Base-by-base conservation (phyloP, 495 filamentous ascomycete genomes). In the Hamigera avellanea region DNA sequence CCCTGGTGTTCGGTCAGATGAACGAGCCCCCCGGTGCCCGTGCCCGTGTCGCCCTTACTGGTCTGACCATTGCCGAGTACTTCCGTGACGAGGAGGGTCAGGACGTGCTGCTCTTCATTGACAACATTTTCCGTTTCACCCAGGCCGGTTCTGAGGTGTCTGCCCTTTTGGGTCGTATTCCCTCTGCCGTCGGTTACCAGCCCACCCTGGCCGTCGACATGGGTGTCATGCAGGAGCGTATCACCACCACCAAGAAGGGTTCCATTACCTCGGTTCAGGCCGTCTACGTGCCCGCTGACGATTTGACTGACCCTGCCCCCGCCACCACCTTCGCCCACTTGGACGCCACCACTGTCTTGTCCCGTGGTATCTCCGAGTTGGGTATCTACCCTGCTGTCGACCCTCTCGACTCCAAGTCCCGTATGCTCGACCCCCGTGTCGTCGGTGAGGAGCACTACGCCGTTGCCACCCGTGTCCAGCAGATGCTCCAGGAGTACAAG, bases 61-160 rank as follows among this genome's bases (percentile, higher is more conserved):
- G 80, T 67, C 59, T 67, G 47, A 94, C 86, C 39, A 75, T 95
- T 44, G 86, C 86, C 45, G 88, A 96, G 64, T 86, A 93, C 65
- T 98, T 98, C 80, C 81, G 91, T 73, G 86, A 95, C 62, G 75
- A 84, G 57, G 88, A 95, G 66, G 91, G 91, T 54, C 93, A 96
- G 76, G 93, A 98, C 70, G 85, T 94, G 81, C 79, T 94, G 60
- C 84, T 94, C 67, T 94, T 89, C 76, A 95, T 95, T 69, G 91
- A 96, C 84, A 98, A 98, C 78, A 96, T 98, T 69, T 95, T 95
- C 85, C 86, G 91, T 60, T 98, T 98, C 83, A 98, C 91, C 54
- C 93, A 98, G 74, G 91, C 91, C 66, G 91, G 91, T 86, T 96
- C 91, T 58, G 91, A 98, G 73, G 91, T 98, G 80, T 96, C 93